Evolutionary conservation across 306 rosid genomes (phyloP), one percentile per base, ranked within the genome.

Genomic region (Argentina anserina): DNA sequence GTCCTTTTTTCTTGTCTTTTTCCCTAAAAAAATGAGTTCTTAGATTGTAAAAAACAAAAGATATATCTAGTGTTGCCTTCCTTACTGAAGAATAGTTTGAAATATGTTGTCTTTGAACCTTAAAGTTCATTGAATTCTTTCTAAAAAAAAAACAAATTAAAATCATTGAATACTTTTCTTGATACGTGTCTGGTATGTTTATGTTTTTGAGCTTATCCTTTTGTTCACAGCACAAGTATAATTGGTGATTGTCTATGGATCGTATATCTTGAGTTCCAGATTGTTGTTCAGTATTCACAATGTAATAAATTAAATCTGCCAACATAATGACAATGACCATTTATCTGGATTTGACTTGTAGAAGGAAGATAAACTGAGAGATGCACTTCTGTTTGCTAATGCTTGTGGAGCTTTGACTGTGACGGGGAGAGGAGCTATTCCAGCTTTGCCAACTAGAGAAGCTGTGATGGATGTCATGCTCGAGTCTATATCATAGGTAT

Each of bases 341-440:
- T 17, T 29, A 20, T 72, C 50, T 58, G 66, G 71, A 39, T 72
- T 81, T 61, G 56, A 88, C 58, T 58, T 81, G 84, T 79, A 93
- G 98, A 83, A 89, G 53, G 96, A 89, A 75, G 97, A 84, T 4
- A 72, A 84, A 52, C 75, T 91, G 90, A 91, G 96, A 89, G 96
- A 94, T 46, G 84, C 90, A 53, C 96, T 94, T 31, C 56, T 79
- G 81, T 94, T 94, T 80, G 97, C 98, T 6, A 91, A 94, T 75
- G 92, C 82, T n/a, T 94, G 97, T 55, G 98, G 98, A 42, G 96
- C 97, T 65, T 77, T 89, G 86, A 94, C 97, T 2, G 97, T 93
- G 84, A 93, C 56, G 3, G 96, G 81, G 79, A 91, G 98, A 84
- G 98, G 97, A n/a, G 98, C 97, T 56, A 91, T 94, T 79, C 98